Base-by-base conservation (phyloP, 2,329 filamentous ascomycete genomes). In the Sporothrix globosa region DNA sequence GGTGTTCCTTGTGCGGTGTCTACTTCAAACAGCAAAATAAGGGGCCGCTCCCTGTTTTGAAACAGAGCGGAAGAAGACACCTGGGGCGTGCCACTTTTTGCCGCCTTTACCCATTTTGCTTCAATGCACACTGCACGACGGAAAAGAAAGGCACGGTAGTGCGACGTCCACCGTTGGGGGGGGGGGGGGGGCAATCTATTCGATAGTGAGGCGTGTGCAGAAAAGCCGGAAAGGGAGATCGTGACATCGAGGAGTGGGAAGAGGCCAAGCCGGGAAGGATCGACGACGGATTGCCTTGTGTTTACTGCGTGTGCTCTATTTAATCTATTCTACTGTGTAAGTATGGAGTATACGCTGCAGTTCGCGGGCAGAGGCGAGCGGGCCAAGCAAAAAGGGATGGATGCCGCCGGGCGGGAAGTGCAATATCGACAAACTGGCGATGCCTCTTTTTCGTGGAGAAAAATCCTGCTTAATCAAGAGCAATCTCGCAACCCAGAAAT, bases 201-300 rank as follows among this genome's bases (percentile, higher is more conserved):
- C 60, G 60, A 63, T 63, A 63, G 60, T 63, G 41, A 63, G 56
- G 56, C 34, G 56, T 61, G 56, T 44, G 34, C 56, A 24, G 56
- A 61, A 44, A 0, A 34, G 34, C 34, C 27, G 17, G n/a, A 56
- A 56, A 3, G 34, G 14, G 5, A 56, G 53, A 60, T 44, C 39
- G 39, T 11, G 21, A 17, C 27, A 19, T 21, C 48, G 21, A 46
- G 7, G 39, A 63, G 41, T 24, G 13, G 34, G 21, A 48, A 11
- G 11, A 41, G 30, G 53, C 60, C 60, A 63, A 48, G 41, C 41
- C 60, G 60, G 58, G 34, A 63, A 63, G 60, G 60, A 63, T 48
- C 60, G 60, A 48, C 44, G 7, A 46, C n/a, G n/a, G 41, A 63
- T 46, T 65, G 60, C 60, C 56, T 30, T n/a, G 60, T 48, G 56